A percentile compares a stretch with the other conserved stretches of the same genome.
Evolutionary conservation across 495 filamentous ascomycete species (phyloP).

Genomic region (Xylaria palmicola): DNA sequence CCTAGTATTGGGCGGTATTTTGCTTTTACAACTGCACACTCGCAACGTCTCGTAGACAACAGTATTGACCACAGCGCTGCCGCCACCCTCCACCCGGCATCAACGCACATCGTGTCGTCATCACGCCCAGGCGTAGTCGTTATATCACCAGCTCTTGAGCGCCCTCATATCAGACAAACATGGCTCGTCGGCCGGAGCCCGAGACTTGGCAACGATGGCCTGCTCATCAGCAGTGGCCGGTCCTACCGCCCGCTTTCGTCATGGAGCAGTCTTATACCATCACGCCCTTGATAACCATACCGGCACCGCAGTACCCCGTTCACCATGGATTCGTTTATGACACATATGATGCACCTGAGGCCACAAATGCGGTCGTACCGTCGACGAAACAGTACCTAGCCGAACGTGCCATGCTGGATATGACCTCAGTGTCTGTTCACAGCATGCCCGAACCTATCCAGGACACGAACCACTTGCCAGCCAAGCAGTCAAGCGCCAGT

Average conservation of each 20-base stretch:
- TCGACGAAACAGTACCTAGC: constrained; percentile 39
- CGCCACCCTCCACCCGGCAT: not conserved
- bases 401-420: constrained; percentile 27
- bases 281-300: constrained; percentile 36
- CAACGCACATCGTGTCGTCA: not conserved
- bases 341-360: constrained; percentile 19
- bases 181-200: constrained; percentile 17
- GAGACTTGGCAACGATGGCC: constrained; percentile 44
- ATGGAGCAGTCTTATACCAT: constrained; percentile 33
- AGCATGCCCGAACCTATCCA: constrained; percentile 6
- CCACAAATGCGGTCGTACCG: constrained; percentile 18
- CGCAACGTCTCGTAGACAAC: not conserved
- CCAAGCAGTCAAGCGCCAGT: constrained; percentile 28
- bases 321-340: constrained; percentile 34
- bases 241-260: constrained; percentile 34
- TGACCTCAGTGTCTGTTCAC: constrained; percentile 12
- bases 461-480: constrained; percentile 12
- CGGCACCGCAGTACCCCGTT: constrained; percentile 34
- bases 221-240: constrained; percentile 33
- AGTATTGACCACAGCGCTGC: not conserved
- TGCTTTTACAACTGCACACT: constrained; percentile 8
- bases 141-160: constrained; percentile 12
- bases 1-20: constrained; percentile 15
- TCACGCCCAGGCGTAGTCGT: not conserved
- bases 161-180: not conserved